Evolutionary conservation across 495 filamentous ascomycete genomes (phyloP), one percentile per base, ranked within the genome.

Genomic region (Hypoxylon trugodes): DNA sequence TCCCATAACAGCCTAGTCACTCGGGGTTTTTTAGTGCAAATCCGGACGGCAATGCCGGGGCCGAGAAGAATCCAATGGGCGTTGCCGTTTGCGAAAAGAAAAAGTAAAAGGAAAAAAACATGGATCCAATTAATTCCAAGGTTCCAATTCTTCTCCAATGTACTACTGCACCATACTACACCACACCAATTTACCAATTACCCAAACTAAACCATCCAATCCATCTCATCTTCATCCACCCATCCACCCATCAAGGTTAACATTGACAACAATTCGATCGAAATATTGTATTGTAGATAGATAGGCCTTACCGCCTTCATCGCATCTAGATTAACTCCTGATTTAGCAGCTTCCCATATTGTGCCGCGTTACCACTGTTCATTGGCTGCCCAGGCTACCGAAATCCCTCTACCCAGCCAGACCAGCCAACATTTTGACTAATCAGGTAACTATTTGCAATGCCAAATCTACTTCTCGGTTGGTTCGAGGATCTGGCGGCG

Each of bases 41-140:
- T 30, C 46, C 51, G 51, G 57, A 49, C 69, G 69, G 69, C 19
- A 33, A 66, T 54, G 30, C 70, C 70, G 69, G 66, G 4, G 30
- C 58, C 57, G 37, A 46, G 1, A 24, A 28, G 8, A 28, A 50
- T 28, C 63, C 50, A 61, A 57, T 61, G 38, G 57, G 63, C 46
- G 43, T 66, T 50, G 28, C 46, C 46, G 45, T 52, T 59, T 41
- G 16, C 36, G 9, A 37, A 33, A 19, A 40, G 40, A 12, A 38
- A 25, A 8, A 16, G 6, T 19, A 4, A n/a, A 45, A 22, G 41
- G 45, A 19, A 48, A 15, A 12, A 25, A 25, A 30, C 58, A 40
- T 53, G 58, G 58, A n/a, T n/a, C n/a, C n/a, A n/a, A n/a, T n/a
- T n/a, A n/a, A n/a, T n/a, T n/a, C n/a, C n/a, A n/a, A n/a, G n/a